Base-by-base conservation (phyloP, 805 yeast genomes). In the Cyberlindnera veronae region DNA sequence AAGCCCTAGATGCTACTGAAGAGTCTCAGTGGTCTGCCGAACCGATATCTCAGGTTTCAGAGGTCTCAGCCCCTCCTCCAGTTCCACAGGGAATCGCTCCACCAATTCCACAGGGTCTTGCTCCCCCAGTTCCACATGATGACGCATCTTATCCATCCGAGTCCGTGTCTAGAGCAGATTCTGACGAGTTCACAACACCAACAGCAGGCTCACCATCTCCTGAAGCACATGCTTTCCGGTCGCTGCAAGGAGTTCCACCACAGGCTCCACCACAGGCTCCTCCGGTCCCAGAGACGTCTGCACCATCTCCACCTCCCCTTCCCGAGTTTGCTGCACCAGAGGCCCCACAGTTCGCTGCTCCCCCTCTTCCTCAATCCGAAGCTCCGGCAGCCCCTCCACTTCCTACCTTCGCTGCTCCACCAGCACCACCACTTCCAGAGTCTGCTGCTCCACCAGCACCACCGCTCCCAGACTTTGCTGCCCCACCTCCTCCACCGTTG, bases 201-300 rank as follows among this genome's bases (percentile, higher is more conserved):
- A 37, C 57, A 8, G 55, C 50, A 6, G 14, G n/a, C 11, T 18
- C 30, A 11, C 56, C 68, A 22, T 47, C 60, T 6, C 60, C 64
- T 24, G 36, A n/a, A n/a, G n/a, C n/a, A n/a, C n/a, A n/a, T n/a
- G n/a, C n/a, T n/a, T n/a, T n/a, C n/a, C n/a, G n/a, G n/a, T 12
- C 28, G 7, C 23, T 28, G 6, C 35, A 27, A 11, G 20, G 15
- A 19, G 17, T 20, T 17, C 34, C 34, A 10, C 41, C 38, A 14
- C 62, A 39, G 20, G 48, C 63, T 13, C 56, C 55, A 11, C 50
- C 54, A 13, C 32, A 64, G 7, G 59, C 70, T 6, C 66, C 69
- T 6, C 58, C 65, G 5, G 55, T 69, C 6, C 66, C 72, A 10
- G 54, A 58, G 12, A 50, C 18, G 23, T 22, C 39, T 24, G 55